Evolutionary conservation across 257 asterid genomes (phyloP), one percentile per base, ranked within the genome.

Genomic region (Handroanthus guayacan): DNA sequence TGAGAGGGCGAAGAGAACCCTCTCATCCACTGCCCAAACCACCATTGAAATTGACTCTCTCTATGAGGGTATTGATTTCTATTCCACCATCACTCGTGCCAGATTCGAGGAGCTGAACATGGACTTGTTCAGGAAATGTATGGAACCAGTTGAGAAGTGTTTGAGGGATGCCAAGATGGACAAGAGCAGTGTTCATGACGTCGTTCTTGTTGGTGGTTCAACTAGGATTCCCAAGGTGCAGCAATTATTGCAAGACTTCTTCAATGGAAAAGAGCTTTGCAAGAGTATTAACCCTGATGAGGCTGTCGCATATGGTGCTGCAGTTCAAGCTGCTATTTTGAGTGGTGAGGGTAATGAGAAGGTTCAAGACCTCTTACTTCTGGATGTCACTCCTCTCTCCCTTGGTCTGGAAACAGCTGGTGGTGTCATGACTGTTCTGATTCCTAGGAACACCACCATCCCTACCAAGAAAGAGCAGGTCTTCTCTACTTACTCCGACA

Each of bases 141-240:
- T 92, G 94, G 96, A 92, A 31, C 97, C 94, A 0, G 97, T 92
- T n/a, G 96, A 92, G 87, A 90, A 92, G 80, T 92, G 97, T 78
- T 81, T 90, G 84, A 86, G 94, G 85, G 97, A 88, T 81, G 97
- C 96, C 4, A 90, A 92, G 89, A 90, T 92, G 97, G 96, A 90
- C 79, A 92, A 92, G 84, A 92, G 97, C 88, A 77, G 75, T 2
- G 60, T 91, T 54, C 95, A 89, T 10, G 95, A 91, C 75, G 97
- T 85, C 16, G 95, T 89, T 34, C 87, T 84, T 56, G 85, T 84
- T 63, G 85, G 87, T 78, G 87, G 87, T 9, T 84, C 87, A 3
- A 81, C 85, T 10, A 80, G 87, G 56, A 84, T 84, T 45, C 87
- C 87, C n/a, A 84, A 84, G 52, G 87, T 84, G 47, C 87, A 84